Conservation (phyloP, 2,329 filamentous ascomycete genomes). For the Bipolaris victoriae region DNA sequence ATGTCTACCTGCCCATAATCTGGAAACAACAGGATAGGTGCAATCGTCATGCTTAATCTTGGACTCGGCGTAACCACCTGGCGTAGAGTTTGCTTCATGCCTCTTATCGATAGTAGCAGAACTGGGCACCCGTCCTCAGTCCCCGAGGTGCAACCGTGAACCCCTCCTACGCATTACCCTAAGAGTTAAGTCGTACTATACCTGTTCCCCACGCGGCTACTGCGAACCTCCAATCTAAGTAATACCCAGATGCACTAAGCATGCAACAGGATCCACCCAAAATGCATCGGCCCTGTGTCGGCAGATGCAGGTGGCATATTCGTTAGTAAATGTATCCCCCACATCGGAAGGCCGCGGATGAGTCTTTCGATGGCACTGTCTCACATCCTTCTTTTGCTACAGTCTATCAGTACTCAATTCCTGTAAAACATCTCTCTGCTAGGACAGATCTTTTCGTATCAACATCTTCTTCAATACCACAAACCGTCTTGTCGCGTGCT, state of each 20-base stretch:
- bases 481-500: neutral
- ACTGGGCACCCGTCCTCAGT: neutral
- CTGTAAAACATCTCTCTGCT: no score
- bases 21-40: neutral
- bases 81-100: neutral
- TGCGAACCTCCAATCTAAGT: no score
- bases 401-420: neutral
- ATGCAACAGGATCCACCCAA: neutral
- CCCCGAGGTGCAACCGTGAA: neutral
- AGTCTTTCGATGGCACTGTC: neutral
- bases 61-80: neutral
- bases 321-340: conserved; percentile 6
- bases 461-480: neutral
- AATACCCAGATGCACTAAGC: neutral
- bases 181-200: neutral
- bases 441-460: neutral
- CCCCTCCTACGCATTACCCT: neutral
- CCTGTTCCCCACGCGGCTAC: neutral
- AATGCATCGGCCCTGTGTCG: neutral
- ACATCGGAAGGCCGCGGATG: conserved; percentile 14
- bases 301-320: conserved; percentile 2
- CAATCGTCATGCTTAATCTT: neutral
- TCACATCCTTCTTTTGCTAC: neutral
- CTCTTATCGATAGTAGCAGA: conserved; percentile 8
- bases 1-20: neutral